Conservation (phyloP, 2,329 filamentous ascomycete genomes). For the Pyrenochaeta sp. region DNA sequence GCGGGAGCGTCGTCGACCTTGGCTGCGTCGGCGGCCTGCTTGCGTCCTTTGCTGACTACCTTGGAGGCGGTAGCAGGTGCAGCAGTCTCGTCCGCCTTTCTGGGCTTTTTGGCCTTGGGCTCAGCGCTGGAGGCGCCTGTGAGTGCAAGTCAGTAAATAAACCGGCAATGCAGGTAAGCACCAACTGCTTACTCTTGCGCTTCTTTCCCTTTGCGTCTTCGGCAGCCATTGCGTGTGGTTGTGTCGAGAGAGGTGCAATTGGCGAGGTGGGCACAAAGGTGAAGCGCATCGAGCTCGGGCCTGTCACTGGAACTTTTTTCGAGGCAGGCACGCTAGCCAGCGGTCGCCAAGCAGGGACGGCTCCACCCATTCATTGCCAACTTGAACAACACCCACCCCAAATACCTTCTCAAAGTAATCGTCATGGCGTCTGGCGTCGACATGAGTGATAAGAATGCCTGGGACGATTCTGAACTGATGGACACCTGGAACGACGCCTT, state of each 20-base stretch:
- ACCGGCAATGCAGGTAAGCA: constrained; percentile 3
- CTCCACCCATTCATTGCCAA: not conserved
- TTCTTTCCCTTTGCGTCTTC: constrained; percentile 62
- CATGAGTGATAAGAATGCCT: constrained; percentile 42
- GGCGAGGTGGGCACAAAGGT: constrained; percentile 40
- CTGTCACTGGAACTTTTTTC: constrained; percentile 42
- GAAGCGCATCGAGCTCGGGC: constrained; percentile 35
- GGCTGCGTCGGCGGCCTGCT: constrained; percentile 41
- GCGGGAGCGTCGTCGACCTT: constrained; percentile 15
- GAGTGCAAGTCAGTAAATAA: constrained; percentile 17
- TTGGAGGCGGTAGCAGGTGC: constrained; percentile 26
- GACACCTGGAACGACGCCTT: constrained; percentile 46
- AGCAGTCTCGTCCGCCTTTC: constrained; percentile 41
- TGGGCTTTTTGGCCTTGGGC: constrained; percentile 49
- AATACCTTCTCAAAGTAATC: too few relatives aligned
- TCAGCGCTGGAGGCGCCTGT: constrained; percentile 43
- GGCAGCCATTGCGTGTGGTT: constrained; percentile 56
- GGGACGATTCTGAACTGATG: constrained; percentile 48
- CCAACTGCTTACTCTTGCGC: constrained; percentile 57
- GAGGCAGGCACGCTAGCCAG: constrained; percentile 30
- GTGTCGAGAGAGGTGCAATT: constrained; percentile 14
- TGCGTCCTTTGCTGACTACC: constrained; percentile 35
- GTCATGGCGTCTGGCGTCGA: constrained; percentile 37
- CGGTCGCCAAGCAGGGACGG: constrained; percentile 19
- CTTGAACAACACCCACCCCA: not conserved